phyloP scores from a whole-genome alignment of 2,329 filamentous ascomycete species.

The Diaporthe vaccinii region DNA sequence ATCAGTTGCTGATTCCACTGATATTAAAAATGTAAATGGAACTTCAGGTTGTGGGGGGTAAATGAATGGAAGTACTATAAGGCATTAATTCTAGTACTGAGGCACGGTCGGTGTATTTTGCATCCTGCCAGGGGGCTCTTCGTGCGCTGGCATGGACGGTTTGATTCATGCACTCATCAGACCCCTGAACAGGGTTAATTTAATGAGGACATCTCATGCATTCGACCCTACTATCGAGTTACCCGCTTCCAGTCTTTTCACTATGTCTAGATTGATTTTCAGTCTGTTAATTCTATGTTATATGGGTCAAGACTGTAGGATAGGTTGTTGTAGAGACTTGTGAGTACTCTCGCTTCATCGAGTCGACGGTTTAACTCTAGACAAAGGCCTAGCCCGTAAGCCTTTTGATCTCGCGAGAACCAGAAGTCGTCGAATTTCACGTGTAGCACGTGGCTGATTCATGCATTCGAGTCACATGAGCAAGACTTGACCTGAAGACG shows the following conservation, averaged over 20 bases:
- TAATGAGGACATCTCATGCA: background rate
- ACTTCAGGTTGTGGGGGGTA: no score
- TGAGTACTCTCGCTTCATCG: background rate
- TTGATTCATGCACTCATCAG: background rate
- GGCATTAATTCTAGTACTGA: no score
- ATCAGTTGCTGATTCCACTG: no score
- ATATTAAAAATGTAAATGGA: no score
- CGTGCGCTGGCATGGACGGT: background rate
- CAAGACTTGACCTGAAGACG: background rate
- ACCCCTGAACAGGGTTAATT: background rate
- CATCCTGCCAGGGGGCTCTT: no score
- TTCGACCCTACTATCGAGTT: background rate
- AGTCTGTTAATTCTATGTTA: no score
- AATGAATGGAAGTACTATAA: no score
- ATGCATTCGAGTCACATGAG: background rate
- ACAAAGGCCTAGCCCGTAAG: no score
- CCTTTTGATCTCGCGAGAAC: no score
- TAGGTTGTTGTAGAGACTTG: background rate
- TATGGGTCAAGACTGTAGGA: background rate
- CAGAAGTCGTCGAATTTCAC: background rate
- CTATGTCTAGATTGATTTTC: background rate
- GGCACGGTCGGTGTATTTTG: no score
- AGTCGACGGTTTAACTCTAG: background rate
- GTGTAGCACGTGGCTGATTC: background rate
- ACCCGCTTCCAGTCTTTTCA: no score